phyloP scores from a whole-genome alignment of 2,329 filamentous ascomycete species.

The Iodosphaeria phyllophila region DNA sequence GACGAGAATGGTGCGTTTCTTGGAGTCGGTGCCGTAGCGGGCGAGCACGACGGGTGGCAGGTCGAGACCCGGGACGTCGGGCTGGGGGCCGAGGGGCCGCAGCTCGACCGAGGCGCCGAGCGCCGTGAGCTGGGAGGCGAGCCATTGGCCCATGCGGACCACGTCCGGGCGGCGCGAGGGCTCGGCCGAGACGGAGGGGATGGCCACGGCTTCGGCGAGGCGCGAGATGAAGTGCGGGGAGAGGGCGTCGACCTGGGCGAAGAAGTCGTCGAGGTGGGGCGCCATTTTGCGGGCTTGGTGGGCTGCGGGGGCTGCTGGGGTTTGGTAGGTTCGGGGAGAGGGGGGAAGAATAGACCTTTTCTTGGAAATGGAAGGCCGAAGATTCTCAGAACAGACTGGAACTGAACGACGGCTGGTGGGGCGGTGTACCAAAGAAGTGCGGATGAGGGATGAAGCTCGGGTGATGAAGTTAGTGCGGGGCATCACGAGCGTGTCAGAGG shows the following conservation, averaged over 20 bases:
- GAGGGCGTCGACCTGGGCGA: conserved; percentile 74
- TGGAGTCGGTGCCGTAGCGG: conserved; percentile 79
- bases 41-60: conserved; percentile 85
- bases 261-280: conserved; percentile 77
- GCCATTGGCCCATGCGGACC: conserved; percentile 87
- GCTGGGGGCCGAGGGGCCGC: conserved; percentile 77
- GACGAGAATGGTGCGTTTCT: conserved; percentile 86
- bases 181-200: conserved; percentile 85
- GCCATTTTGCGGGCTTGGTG: conserved; percentile 65
- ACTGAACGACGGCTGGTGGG: no score
- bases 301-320: no score
- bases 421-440: no score
- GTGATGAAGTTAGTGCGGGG: no score
- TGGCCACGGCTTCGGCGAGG: conserved; percentile 80
- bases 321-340: no score
- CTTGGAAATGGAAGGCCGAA: no score
- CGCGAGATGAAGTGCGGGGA: conserved; percentile 74
- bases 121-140: conserved; percentile 62
- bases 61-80: conserved; percentile 73
- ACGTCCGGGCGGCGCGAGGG: conserved; percentile 81
- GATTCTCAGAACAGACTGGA: no score
- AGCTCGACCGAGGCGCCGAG: conserved; percentile 80
- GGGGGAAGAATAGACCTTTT: no score
- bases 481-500: no score
- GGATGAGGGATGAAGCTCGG: no score